Base-by-base conservation (phyloP, 2,329 filamentous ascomycete species). In the Botrytis hyacinthi region DNA sequence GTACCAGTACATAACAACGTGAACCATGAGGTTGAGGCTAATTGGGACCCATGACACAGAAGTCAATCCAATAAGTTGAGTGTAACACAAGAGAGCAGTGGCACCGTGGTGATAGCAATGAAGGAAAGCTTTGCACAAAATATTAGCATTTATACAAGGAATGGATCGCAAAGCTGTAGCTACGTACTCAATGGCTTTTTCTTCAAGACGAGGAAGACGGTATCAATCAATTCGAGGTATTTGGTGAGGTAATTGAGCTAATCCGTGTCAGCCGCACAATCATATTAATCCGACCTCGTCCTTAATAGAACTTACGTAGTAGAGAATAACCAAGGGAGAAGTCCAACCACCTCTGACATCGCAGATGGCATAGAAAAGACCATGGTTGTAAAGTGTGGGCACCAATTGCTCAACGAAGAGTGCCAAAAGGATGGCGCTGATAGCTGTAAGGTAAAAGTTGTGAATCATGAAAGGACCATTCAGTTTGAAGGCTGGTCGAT, bases 1-100 rank as follows among this genome's bases (percentile, higher is more conserved):
- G 91, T 98, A 98, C 95, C 95, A 98, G 91, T 98, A 98, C 95
- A 98, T 98, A 82, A 98, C 93, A 74, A 98, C 95, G 85, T 98
- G 95, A 72, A 98, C 95, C 76, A 90, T 90, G 81, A 98, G 86
- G 88, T 98, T 98, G 80, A 98, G 90, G 71, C 90, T 92, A 82
- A 98, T 98, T 76, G 92, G 91, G 73, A 97, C 93, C 95, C 95
- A 98, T 75, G 95, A 97, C 73, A 98, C 95, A 61, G 95, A 89
- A 63, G 95, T 98, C 81, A 93, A 90, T 78, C 95, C 95, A 81
- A 97, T 92, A 78, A 98, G 90, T 86, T 98, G 95, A 73, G 94
- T 97, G 88, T 97, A 98, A 92, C 95, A 98, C 80, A 98, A 92
- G 77, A 98, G 91, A 79, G 95, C 95, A 73, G 95, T 98, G 72